Conservation (phyloP, 306 rosid genomes). For the Elaeagnus macrophylla region DNA sequence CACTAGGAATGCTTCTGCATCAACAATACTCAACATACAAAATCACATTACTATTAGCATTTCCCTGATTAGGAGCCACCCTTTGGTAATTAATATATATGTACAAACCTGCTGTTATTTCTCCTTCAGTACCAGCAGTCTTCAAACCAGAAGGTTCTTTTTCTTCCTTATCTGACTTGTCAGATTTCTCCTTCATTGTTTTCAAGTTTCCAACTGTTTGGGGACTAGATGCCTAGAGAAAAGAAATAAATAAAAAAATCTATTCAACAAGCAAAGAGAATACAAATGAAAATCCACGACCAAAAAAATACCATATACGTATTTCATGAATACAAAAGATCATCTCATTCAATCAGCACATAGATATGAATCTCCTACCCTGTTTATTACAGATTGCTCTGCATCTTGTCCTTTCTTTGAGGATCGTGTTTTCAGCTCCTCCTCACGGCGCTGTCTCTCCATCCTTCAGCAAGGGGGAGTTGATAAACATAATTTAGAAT, state of each 20-base stretch:
- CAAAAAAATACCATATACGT: too few species aligned
- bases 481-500: not conserved
- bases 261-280: constrained; percentile 14
- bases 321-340: not conserved
- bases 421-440: constrained; percentile 65
- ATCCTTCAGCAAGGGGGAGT: constrained; percentile 43
- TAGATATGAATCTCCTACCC: constrained; percentile 37
- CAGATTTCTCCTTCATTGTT: constrained; percentile 75
- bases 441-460: constrained; percentile 99
- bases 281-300: not conserved
- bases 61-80: too few species aligned
- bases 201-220: constrained; percentile 82
- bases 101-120: constrained; percentile 87
- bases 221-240: constrained; percentile 72
- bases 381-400: constrained; percentile 62
- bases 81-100: not conserved
- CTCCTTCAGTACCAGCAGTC: constrained; percentile 95
- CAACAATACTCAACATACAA: too few species aligned
- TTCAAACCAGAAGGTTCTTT: constrained; percentile 80
- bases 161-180: constrained; percentile 72
- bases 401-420: constrained; percentile 77
- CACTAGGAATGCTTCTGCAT: too few species aligned
- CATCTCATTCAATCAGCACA: not conserved
- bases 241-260: constrained; percentile 11
- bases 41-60: too few species aligned